Conservation (phyloP, 139 green algal species). For the Nannochloris sp. region DNA sequence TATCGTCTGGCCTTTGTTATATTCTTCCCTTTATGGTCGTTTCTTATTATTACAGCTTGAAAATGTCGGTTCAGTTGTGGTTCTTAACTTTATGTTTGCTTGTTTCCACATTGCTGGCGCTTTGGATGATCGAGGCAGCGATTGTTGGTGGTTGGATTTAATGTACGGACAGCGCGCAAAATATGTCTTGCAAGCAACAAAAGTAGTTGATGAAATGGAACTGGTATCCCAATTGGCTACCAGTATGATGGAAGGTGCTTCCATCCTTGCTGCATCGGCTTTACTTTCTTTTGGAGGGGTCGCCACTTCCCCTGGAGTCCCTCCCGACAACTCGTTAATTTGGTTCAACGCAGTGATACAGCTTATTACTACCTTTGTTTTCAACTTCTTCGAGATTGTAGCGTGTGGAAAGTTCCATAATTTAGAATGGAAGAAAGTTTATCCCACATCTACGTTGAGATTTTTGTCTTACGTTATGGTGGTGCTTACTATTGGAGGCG, state of each 20-base stretch:
- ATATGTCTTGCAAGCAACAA: constrained; percentile 13
- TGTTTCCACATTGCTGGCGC: constrained; percentile 1
- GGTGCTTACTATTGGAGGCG: constrained; percentile 4
- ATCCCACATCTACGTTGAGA: background rate
- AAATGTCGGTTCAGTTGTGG: constrained; percentile 10
- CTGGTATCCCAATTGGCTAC: constrained; percentile 4
- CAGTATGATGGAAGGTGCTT: constrained; percentile 14
- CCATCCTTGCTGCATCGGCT: constrained; percentile 32
- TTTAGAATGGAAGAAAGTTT: constrained; percentile 19
- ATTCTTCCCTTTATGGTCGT: constrained; percentile 31
- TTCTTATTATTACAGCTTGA: constrained; percentile 41
- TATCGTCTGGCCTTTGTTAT: constrained; percentile 26
- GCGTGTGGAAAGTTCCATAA: constrained; percentile 18
- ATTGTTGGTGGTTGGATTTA: constrained; percentile 8
- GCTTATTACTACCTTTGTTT: constrained; percentile 6
- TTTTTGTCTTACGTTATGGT: background rate
- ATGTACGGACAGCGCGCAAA: constrained; percentile 24
- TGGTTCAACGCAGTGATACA: constrained; percentile 28
- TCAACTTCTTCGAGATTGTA: constrained; percentile 11
- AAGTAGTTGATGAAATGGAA: constrained; percentile 11
- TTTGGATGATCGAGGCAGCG: constrained; percentile 5
- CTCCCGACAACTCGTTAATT: constrained; percentile 15
- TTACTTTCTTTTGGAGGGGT: constrained; percentile 32
- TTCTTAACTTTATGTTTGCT: constrained; percentile 15
- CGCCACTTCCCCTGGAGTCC: background rate